Evolutionary conservation across 2,329 filamentous ascomycete genomes (phyloP), one percentile per base, ranked within the genome.

Genomic region (Venturia aucupariae): DNA sequence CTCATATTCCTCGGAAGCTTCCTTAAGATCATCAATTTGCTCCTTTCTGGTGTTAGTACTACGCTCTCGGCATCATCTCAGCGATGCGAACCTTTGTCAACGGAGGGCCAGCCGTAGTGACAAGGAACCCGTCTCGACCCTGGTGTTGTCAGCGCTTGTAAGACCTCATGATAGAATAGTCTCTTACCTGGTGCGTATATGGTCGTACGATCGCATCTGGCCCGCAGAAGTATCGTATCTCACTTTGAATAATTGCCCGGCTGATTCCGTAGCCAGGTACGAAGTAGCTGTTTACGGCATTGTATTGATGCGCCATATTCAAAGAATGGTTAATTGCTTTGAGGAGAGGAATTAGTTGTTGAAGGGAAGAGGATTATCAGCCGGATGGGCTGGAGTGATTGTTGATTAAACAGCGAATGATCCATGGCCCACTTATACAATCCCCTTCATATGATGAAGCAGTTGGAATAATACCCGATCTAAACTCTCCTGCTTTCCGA

Each of bases 191-290:
- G 62, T 75, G 75, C n/a, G 73, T 76, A 65, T 75, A 78, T 41
- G 75, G 76, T 60, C 76, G 70, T 11, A 77, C 75, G 46, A 77
- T 77, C 11, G 76, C 74, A 67, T 76, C 75, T 30, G 76, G 75
- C 7, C 76, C 76, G 64, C 75, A 78, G 66, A 76, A 74, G 61
- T 77, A 77, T 39, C 75, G 74, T 46, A 78, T 78, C 62, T 78
- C 74, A 62, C 73, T 75, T 65, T 78, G 76, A 48, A 78, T 78
- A 32, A 78, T 75, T n/a, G 74, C 70, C 67, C 76, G 71, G 27
- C 75, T 77, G 66, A 78, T 77, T 57, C 75, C 76, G 65, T 71
- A 77, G 39, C 76, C 75, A 19, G 76, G 75, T 4, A 78, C 71
- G 63, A 78, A 78, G 68, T 78, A 78, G 54, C 72, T 76, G 66